Base-by-base conservation (phyloP, 306 rosid genomes). In the Calophaca sinica region DNA sequence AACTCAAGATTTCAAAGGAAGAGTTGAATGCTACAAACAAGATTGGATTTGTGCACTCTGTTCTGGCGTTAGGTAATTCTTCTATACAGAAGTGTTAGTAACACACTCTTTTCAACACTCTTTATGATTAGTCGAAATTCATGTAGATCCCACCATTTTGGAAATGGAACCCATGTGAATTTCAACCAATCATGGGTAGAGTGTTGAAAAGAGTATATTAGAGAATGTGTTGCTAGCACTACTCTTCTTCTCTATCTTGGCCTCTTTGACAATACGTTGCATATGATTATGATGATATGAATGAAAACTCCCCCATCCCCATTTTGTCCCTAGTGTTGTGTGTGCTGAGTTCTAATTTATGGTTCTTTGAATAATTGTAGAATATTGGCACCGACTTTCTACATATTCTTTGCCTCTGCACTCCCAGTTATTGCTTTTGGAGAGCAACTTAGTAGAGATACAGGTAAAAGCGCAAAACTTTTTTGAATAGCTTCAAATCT, bases 351-450 rank as follows among this genome's bases (percentile, higher is more conserved):
- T 20, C 45, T 64, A 53, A 68, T 72, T 74, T 31, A 45, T 52
- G 60, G 35, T 45, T 46, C 13, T 63, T n/a, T 61, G 36, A 58
- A 15, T 38, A 26, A 41, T 85, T 20, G 55, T 82, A 89, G 96
- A 80, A 84, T 89, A 77, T 80, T 91, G 75, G 98, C 96, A 62
- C 98, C 98, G 35, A 89, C 97, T 20, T 86, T 89, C 82, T 94
- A 94, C 79, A 89, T 91, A 59, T 94, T 91, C 87, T 87, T 91
- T 74, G 97, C 94, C 68, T 94, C 97, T 71, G 96, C 94, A 39
- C 94, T 91, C 32, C 96, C 97, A 9, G 97, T 94, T 33, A 94
- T 89, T 76, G 96, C 96, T 66, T 93, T 93, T 59, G 96, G 96
- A 44, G 96, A 90, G 73, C 98, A 93, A 62, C 89, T 93, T 6